These are phyloP conservation scores for Dioscorea zingiberensis DNA, from an alignment of 106 monocot genomes.

Conservation along the genomic window DNA sequence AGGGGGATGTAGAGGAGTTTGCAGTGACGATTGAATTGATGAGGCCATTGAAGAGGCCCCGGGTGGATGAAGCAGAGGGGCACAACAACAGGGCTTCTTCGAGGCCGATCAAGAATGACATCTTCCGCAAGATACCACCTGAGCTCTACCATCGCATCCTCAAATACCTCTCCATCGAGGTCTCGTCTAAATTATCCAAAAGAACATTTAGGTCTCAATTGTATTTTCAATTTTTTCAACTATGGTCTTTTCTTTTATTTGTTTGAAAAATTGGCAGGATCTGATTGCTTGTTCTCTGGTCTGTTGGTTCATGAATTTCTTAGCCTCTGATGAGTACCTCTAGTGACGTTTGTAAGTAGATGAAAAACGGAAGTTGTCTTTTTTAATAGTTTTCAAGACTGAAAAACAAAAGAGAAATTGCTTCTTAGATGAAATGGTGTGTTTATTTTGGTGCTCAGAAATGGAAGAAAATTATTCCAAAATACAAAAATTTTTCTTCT, in stretches of 20 bases:
- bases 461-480: no score
- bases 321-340: constrained; percentile 85
- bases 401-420: background rate
- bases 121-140: constrained; percentile 67
- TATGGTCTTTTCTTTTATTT: background rate
- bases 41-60: constrained; percentile 38
- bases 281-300: constrained; percentile 78
- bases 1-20: constrained; percentile 2
- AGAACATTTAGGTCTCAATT: background rate
- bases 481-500: no score
- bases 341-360: constrained; percentile 87
- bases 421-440: no score
- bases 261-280: constrained; percentile 33
- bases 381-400: background rate
- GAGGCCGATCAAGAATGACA: constrained; percentile 38
- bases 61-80: constrained; percentile 15
- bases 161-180: constrained; percentile 97
- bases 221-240: background rate
- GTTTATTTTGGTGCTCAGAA: no score
- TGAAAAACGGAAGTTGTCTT: background rate
- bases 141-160: constrained; percentile 87
- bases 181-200: background rate
- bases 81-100: background rate
- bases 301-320: constrained; percentile 64
- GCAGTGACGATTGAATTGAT: background rate